phyloP scores from a whole-genome alignment of 1,284 basidiomycete genomes.

The Trametes versicolor region DNA sequence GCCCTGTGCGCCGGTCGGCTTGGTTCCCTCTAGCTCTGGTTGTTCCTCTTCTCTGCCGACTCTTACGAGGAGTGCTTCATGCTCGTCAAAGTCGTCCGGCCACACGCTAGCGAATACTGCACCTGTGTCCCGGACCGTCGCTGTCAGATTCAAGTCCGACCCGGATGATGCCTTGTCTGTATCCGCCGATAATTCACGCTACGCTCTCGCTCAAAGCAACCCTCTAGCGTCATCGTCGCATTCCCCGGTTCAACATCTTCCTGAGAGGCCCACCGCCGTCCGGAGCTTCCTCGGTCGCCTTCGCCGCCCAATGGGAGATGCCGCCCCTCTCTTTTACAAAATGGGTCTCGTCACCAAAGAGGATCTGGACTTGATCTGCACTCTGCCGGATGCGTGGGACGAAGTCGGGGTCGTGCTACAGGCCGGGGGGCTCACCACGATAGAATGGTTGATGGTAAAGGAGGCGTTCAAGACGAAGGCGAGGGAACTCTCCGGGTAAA shows the following conservation, averaged over 20 bases:
- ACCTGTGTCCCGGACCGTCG: not conserved
- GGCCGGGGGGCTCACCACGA: slow-evolving; percentile 23
- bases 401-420: slow-evolving; percentile 28
- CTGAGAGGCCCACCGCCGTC: slow-evolving; percentile 10
- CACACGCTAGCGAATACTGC: slow-evolving; percentile 14
- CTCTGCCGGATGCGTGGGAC: slow-evolving; percentile 31
- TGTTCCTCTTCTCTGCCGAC: not conserved
- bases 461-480: slow-evolving; percentile 29
- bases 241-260: not conserved
- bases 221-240: not conserved
- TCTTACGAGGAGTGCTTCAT: slow-evolving; percentile 9
- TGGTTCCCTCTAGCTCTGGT: not conserved
- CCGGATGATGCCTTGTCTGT: slow-evolving; percentile 6
- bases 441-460: slow-evolving; percentile 36
- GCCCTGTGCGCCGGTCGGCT: not conserved
- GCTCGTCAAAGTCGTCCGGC: slow-evolving; percentile 16
- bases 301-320: slow-evolving; percentile 27
- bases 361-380: slow-evolving; percentile 29
- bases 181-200: not conserved
- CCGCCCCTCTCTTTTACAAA: slow-evolving; percentile 26
- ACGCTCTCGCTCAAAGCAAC: not conserved
- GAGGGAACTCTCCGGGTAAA: not conserved
- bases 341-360: slow-evolving; percentile 28
- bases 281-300: slow-evolving; percentile 24
- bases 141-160: slow-evolving; percentile 16